phyloP scores from a whole-genome alignment of 139 green algal species.

The Picochlorum sp. region DNA sequence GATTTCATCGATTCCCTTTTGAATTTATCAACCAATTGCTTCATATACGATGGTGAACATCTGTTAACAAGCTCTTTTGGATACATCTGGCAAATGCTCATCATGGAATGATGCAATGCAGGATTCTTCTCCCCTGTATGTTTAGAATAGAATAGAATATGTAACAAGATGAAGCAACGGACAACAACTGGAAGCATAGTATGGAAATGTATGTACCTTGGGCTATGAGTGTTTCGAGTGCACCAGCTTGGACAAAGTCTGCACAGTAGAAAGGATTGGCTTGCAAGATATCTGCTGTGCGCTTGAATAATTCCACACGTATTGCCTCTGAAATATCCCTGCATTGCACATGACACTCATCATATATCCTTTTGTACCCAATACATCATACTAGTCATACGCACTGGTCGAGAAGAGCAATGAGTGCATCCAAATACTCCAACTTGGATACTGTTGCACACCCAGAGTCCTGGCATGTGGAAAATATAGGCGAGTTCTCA shows the following conservation, averaged over 20 bases:
- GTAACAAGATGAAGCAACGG: too few species aligned
- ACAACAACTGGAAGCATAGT: too few species aligned
- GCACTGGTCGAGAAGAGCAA: conserved; percentile 5
- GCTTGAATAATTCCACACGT: neutral
- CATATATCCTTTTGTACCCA: neutral
- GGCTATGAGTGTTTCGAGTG: neutral
- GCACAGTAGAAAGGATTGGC: neutral
- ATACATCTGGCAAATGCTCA: neutral
- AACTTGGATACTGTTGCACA: conserved; percentile 4
- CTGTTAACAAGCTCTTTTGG: conserved; percentile 10
- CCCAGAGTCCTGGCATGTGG: conserved; percentile 13
- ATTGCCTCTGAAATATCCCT: neutral
- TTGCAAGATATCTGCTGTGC: neutral
- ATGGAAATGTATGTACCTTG: neutral
- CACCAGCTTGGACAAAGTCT: conserved; percentile 10
- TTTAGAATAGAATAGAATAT: too few species aligned
- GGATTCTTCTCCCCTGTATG: neutral
- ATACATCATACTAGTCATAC: conserved; percentile 3
- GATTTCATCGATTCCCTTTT: neutral
- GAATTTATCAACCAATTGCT: conserved; percentile 7
- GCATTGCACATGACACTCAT: neutral
- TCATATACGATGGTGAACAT: conserved; percentile 12
- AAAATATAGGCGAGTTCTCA: neutral
- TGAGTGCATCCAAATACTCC: conserved; percentile 6
- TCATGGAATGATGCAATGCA: neutral